Conservation (phyloP, 2,329 filamentous ascomycete species). For the Claviceps capensis region DNA sequence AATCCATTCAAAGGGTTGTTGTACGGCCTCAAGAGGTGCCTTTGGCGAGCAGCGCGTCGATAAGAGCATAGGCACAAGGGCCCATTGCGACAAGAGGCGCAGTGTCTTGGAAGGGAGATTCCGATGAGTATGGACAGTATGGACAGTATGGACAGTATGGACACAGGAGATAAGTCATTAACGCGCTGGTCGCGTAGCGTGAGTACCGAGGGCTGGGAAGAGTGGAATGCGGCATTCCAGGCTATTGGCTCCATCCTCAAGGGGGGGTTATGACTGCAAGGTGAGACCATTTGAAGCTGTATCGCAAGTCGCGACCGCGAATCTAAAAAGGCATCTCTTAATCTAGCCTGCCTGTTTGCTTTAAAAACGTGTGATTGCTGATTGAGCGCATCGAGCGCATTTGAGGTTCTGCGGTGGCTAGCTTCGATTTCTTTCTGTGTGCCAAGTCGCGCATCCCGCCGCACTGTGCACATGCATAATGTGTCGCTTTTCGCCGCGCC, state of each 20-base stretch:
- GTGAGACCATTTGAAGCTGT: constrained; percentile 2
- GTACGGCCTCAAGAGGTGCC: constrained; percentile 1
- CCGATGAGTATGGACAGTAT: too few species aligned
- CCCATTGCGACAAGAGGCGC: constrained; percentile 19
- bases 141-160: too few species aligned
- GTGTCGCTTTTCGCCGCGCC: not conserved
- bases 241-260: constrained; percentile 1
- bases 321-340: not conserved
- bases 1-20: constrained; percentile 11
- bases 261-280: not conserved
- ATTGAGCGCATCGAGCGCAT: too few species aligned
- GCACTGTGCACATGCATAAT: not conserved
- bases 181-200: not conserved
- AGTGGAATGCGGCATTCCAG: constrained; percentile 6
- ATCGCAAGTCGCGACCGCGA: not conserved
- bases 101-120: constrained; percentile 15
- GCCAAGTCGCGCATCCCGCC: not conserved
- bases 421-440: not conserved
- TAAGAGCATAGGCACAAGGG: constrained; percentile 4
- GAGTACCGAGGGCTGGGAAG: constrained; percentile 4
- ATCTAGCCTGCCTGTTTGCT: not conserved
- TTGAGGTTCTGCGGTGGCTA: too few species aligned
- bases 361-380: not conserved
- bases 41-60: not conserved
- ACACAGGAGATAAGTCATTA: not conserved